phyloP scores from a whole-genome alignment of 2,329 filamentous ascomycete genomes.

The Alternaria sp. region DNA sequence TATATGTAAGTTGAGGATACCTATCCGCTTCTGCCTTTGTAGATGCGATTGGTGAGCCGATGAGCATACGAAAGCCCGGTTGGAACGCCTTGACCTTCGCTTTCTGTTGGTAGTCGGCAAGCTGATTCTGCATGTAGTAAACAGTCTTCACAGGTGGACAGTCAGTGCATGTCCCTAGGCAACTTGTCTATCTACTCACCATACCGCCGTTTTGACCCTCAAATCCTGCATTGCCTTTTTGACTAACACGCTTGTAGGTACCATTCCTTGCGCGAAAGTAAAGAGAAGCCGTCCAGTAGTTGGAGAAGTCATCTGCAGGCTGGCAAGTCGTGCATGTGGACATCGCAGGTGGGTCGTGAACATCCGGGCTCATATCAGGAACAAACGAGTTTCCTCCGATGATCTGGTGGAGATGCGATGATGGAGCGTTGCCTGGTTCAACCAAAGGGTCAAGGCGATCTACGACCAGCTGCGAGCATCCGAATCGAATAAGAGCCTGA shows the following conservation, averaged over 20 bases:
- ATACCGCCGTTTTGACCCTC: slow-evolving; percentile 32
- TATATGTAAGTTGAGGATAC: slow-evolving; percentile 55
- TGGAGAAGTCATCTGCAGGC: slow-evolving; percentile 23
- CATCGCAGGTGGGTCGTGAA: slow-evolving; percentile 26
- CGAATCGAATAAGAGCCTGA: slow-evolving; percentile 34
- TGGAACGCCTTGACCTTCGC: slow-evolving; percentile 54
- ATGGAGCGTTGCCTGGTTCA: slow-evolving; percentile 27
- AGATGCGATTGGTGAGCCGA: slow-evolving; percentile 29
- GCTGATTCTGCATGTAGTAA: slow-evolving; percentile 39
- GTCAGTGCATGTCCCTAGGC: background rate
- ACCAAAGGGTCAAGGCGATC: slow-evolving; percentile 37
- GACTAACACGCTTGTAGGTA: slow-evolving; percentile 33
- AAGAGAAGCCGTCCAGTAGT: slow-evolving; percentile 38
- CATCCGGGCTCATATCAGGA: slow-evolving; percentile 26
- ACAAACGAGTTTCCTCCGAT: slow-evolving; percentile 37
- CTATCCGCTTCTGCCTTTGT: slow-evolving; percentile 44
- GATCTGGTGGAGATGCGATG: slow-evolving; percentile 36
- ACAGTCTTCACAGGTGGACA: slow-evolving; percentile 12
- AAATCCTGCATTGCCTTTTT: slow-evolving; percentile 36
- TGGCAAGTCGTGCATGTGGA: slow-evolving; percentile 37
- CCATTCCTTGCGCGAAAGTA: slow-evolving; percentile 34
- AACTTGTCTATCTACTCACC: background rate
- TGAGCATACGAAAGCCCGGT: slow-evolving; percentile 37
- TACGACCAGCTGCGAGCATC: slow-evolving; percentile 35
- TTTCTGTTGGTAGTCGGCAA: slow-evolving; percentile 32